Evolutionary conservation across 2,329 filamentous ascomycete genomes (phyloP).

Genomic region (Claviceps quebecensis): DNA sequence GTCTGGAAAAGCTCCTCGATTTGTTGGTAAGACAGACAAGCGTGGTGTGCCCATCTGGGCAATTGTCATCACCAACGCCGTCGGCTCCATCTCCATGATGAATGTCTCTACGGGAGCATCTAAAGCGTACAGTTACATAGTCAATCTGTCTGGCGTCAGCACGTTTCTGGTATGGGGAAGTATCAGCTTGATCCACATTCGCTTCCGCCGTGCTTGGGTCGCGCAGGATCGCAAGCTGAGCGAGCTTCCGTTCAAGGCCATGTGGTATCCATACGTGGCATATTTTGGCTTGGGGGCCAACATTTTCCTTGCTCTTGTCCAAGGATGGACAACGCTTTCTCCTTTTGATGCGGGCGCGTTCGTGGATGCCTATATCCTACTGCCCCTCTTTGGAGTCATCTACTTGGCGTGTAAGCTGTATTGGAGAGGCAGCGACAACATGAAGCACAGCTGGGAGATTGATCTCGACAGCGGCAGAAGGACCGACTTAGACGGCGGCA

Average conservation of each 20-base stretch:
- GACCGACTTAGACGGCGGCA: slow-evolving; percentile 36
- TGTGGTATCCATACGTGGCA: slow-evolving; percentile 42
- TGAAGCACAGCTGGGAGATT: slow-evolving; percentile 36
- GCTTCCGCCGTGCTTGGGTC: slow-evolving; percentile 51
- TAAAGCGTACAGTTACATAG: slow-evolving; percentile 53
- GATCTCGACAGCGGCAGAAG: slow-evolving; percentile 43
- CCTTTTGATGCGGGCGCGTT: slow-evolving; percentile 46
- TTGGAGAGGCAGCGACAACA: slow-evolving; percentile 33
- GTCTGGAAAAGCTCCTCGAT: slow-evolving; percentile 52
- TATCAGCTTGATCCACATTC: slow-evolving; percentile 58
- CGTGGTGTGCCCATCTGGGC: slow-evolving; percentile 48
- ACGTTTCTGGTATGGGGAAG: slow-evolving; percentile 60
- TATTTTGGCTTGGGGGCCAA: slow-evolving; percentile 46
- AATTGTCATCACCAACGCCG: slow-evolving; percentile 55
- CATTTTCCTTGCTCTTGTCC: slow-evolving; percentile 43
- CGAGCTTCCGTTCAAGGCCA: slow-evolving; percentile 41
- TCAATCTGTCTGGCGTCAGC: slow-evolving; percentile 55
- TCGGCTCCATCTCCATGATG: slow-evolving; percentile 62
- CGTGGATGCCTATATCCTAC: slow-evolving; percentile 48
- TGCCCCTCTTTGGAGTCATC: slow-evolving; percentile 45
- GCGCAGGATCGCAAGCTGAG: slow-evolving; percentile 39
- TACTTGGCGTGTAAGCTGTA: slow-evolving; percentile 40
- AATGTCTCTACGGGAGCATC: slow-evolving; percentile 54
- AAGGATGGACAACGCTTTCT: slow-evolving; percentile 46
- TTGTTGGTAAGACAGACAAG: slow-evolving; percentile 54